phyloP scores from a whole-genome alignment of 2,329 filamentous ascomycete species.

The Passalora sequoiae region DNA sequence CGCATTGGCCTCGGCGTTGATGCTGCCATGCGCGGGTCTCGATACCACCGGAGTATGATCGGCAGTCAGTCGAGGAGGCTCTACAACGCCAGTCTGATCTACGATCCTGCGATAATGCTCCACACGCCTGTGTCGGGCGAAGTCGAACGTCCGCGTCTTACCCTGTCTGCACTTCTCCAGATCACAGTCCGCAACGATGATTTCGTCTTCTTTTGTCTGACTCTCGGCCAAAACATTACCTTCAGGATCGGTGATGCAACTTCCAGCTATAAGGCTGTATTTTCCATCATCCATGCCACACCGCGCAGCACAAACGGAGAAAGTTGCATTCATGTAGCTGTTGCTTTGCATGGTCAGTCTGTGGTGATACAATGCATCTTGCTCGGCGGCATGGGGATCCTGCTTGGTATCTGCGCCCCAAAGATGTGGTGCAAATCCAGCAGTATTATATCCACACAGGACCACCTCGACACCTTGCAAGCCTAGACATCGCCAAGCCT shows the following conservation, averaged over 20 bases:
- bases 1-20: not conserved
- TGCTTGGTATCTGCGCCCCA: slow-evolving; percentile 38
- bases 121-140: slow-evolving; percentile 39
- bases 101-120: slow-evolving; percentile 39
- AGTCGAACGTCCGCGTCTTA: slow-evolving; percentile 42
- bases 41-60: slow-evolving; percentile 1
- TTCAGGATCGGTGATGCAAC: slow-evolving; percentile 44
- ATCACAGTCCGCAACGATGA: slow-evolving; percentile 48
- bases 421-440: slow-evolving; percentile 44
- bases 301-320: slow-evolving; percentile 46
- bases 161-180: slow-evolving; percentile 42
- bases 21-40: not conserved
- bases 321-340: slow-evolving; percentile 50
- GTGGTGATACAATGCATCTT: slow-evolving; percentile 48
- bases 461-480: slow-evolving; percentile 48
- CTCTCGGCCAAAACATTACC: slow-evolving; percentile 46
- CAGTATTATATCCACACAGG: slow-evolving; percentile 50
- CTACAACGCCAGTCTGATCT: slow-evolving; percentile 26
- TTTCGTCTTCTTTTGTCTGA: slow-evolving; percentile 44
- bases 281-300: slow-evolving; percentile 48
- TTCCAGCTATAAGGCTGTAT: slow-evolving; percentile 44
- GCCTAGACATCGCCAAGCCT: slow-evolving; percentile 48
- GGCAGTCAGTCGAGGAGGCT: slow-evolving; percentile 1
- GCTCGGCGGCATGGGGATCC: slow-evolving; percentile 41
- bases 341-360: slow-evolving; percentile 47